phyloP scores from a whole-genome alignment of 2,329 filamentous ascomycete genomes.

The Phoma sp. region DNA sequence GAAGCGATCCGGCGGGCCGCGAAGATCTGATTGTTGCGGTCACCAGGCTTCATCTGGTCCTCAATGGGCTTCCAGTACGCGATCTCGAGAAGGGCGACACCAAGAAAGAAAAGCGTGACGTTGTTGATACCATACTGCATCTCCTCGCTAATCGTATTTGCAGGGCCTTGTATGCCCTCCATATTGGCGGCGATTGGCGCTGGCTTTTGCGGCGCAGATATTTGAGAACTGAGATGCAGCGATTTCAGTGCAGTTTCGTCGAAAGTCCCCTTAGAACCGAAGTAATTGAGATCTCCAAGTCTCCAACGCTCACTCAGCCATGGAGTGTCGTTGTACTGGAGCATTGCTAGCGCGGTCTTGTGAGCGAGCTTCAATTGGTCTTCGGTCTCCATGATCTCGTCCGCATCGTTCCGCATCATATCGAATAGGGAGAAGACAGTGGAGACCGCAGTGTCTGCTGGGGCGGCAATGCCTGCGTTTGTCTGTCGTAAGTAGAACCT shows the following conservation, averaged over 20 bases:
- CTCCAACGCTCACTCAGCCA: slow-evolving; percentile 30
- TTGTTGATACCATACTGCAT: slow-evolving; percentile 33
- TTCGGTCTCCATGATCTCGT: slow-evolving; percentile 13
- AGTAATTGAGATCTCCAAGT: slow-evolving; percentile 25
- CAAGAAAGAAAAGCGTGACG: slow-evolving; percentile 31
- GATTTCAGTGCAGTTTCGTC: slow-evolving; percentile 21
- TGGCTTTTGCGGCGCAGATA: slow-evolving; percentile 3
- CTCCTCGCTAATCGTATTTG: slow-evolving; percentile 17
- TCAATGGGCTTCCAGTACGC: slow-evolving; percentile 32
- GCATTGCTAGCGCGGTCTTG: slow-evolving; percentile 22
- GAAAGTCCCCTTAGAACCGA: slow-evolving; percentile 10
- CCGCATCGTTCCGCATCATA: slow-evolving; percentile 19
- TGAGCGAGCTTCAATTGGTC: slow-evolving; percentile 29
- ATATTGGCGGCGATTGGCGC: slow-evolving; percentile 2
- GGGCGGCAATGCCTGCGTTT: no score
- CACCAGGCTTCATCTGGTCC: slow-evolving; percentile 20
- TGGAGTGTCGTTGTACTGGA: slow-evolving; percentile 31
- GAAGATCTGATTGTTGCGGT: slow-evolving; percentile 24
- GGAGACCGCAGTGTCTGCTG: no score
- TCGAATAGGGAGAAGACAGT: slow-evolving; percentile 14
- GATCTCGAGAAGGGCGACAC: slow-evolving; percentile 35
- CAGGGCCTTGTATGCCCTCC: slow-evolving; percentile 23
- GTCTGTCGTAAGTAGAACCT: slow-evolving; percentile 24
- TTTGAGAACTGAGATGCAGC: slow-evolving; percentile 28
- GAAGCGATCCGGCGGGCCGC: slow-evolving; percentile 30